Percentiles rank a stretch among this genome's conserved stretches.
These are phyloP conservation scores for Withania somnifera DNA, from an alignment of 305 asterid species.

Conservation along the genomic window DNA sequence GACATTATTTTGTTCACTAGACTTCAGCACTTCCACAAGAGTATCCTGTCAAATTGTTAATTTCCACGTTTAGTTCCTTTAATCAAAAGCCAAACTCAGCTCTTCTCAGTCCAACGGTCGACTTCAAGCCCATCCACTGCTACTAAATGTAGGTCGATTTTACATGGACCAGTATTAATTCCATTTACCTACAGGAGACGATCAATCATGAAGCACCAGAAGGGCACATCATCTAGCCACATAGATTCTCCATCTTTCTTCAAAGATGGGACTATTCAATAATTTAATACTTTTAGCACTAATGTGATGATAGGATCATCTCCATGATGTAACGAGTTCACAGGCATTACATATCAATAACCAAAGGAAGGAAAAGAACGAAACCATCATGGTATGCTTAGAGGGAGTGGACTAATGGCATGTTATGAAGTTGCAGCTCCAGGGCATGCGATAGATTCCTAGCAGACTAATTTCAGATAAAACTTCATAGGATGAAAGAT, in stretches of 20 bases:
- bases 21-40: neutral
- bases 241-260: neutral
- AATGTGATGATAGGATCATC: neutral
- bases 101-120: neutral
- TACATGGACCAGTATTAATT: neutral
- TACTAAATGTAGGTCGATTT: neutral
- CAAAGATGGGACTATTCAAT: neutral
- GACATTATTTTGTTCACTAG: neutral
- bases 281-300: neutral
- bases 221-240: neutral
- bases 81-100: neutral
- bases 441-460: neutral
- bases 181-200: neutral
- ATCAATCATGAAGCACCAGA: neutral
- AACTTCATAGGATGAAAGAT: neutral
- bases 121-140: neutral
- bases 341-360: neutral
- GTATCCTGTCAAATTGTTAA: neutral
- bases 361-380: neutral
- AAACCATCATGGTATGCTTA: neutral
- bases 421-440: neutral
- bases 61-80: neutral
- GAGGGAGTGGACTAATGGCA: neutral
- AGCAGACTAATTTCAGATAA: neutral
- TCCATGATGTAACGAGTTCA: neutral